phyloP scores from a whole-genome alignment of 129 eudicot genomes.

The Saposhnikovia divaricata region DNA sequence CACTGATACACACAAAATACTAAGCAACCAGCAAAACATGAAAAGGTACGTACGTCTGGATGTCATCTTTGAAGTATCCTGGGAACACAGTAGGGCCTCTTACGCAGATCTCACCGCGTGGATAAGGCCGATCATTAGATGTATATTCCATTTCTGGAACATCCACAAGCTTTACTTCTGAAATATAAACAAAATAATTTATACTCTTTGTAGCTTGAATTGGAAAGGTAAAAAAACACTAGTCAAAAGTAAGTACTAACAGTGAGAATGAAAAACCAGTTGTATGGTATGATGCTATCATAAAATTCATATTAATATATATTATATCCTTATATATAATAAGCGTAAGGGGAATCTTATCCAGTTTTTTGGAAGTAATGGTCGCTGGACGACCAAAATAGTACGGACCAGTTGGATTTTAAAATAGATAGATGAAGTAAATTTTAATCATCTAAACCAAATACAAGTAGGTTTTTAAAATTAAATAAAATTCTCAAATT shows the following conservation, averaged over 20 bases:
- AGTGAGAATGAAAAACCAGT: background rate
- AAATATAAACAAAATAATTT: background rate
- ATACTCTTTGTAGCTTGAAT: background rate
- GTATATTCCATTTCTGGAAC: conserved; percentile 94
- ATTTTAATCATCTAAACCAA: too few species aligned
- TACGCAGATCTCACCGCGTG: conserved; percentile 89
- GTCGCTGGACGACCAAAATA: too few species aligned
- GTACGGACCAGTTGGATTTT: too few species aligned
- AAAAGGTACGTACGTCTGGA: conserved; percentile 52
- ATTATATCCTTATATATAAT: too few species aligned
- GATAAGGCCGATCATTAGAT: conserved; percentile 71
- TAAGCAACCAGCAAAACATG: conserved; percentile 5
- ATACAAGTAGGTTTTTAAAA: too few species aligned
- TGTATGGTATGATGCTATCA: background rate
- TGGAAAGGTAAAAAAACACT: background rate
- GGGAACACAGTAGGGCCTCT: conserved; percentile 83
- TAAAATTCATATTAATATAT: background rate
- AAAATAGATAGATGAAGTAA: too few species aligned
- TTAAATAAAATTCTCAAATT: too few species aligned
- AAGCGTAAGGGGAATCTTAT: too few species aligned
- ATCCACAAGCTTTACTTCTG: conserved; percentile 84
- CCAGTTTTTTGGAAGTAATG: too few species aligned
- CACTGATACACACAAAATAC: conserved; percentile 1
- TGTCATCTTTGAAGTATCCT: conserved; percentile 83
- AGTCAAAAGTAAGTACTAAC: background rate